Base-by-base conservation (phyloP, 2,329 filamentous ascomycete genomes). In the Hymenoscyphus salicellus region DNA sequence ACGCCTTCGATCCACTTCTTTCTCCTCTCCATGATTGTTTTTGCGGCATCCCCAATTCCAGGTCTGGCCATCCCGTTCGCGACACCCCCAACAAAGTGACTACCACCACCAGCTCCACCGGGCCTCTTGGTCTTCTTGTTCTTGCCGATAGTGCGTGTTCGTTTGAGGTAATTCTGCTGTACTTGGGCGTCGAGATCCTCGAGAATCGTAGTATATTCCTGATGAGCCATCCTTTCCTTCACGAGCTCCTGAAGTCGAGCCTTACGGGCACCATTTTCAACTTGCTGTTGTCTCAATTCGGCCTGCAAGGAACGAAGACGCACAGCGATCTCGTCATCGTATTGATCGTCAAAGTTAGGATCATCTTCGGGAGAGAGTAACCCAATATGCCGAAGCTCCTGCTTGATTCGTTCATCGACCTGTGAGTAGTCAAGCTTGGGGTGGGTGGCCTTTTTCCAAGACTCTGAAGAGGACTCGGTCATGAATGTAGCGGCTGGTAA, bases 171-270 rank as follows among this genome's bases (percentile, higher is more conserved):
- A 3, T 95, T 94, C 60, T 92, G 89, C 75, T 98, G 93, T 52
- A 98, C 93, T 76, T 98, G 95, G 52, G 89, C 88, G 80, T 99
- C 95, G 26, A 99, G 87, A 76, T 99, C 95, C 75, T 99, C 95
- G 60, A 96, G 89, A 72, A 99, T 99, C 63, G 93, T 97, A 76
- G 89, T 90, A 80, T 97, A 99, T 76, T 99, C 95, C 75, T 99
- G 95, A 79, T 95, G 89, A 0, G 95, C 95, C 86, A 99, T 94
- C 69, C 92, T 89, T 76, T 97, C 93, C 72, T 93, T 90, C 7
- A 95, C 92, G 32, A 97, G 84, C 43, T 97, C 93, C 1, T 92
- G 87, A 11, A 99, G 82, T 2, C 93, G 87, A 6, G 92, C 84
- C 78, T 98, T 98, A 68, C 93, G 90, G 5, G 94, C 92, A 46